These are phyloP conservation scores for Aspergillus kassunensis DNA, from an alignment of 495 filamentous ascomycete genomes.

Conservation along the genomic window DNA sequence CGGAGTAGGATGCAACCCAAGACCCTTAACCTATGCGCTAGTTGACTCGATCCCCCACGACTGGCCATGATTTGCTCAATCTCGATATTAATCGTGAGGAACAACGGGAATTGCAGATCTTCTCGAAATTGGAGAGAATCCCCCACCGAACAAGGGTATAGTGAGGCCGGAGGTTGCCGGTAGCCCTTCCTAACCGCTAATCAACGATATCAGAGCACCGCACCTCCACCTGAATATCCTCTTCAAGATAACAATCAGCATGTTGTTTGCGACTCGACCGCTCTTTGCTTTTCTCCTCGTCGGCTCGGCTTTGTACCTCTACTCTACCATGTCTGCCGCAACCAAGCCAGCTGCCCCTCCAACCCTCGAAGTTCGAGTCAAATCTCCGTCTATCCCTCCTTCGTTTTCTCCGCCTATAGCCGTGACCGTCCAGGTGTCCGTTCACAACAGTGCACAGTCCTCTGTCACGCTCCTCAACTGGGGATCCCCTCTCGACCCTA, in stretches of 20 bases:
- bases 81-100: background rate
- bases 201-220: background rate
- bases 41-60: background rate
- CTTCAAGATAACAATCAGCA: background rate
- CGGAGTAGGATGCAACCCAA: slow-evolving; percentile 16
- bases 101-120: background rate
- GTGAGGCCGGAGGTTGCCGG: background rate
- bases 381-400: slow-evolving; percentile 9
- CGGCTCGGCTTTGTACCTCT: background rate
- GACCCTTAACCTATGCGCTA: background rate
- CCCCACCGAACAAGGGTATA: background rate
- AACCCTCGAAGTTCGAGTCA: slow-evolving; percentile 21
- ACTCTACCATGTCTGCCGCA: background rate
- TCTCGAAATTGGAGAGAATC: background rate
- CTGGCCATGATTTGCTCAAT: background rate
- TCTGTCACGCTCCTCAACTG: slow-evolving; percentile 48
- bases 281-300: background rate
- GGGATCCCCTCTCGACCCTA: slow-evolving; percentile 46
- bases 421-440: slow-evolving; percentile 25
- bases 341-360: background rate
- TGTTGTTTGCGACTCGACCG: background rate
- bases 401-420: slow-evolving; percentile 10
- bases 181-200: background rate
- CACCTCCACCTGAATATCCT: too few relatives aligned
- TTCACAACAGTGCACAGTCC: slow-evolving; percentile 37